These are phyloP conservation scores for Trichoderma brevicompactum DNA, from an alignment of 2,329 filamentous ascomycete genomes.

Conservation along the genomic window DNA sequence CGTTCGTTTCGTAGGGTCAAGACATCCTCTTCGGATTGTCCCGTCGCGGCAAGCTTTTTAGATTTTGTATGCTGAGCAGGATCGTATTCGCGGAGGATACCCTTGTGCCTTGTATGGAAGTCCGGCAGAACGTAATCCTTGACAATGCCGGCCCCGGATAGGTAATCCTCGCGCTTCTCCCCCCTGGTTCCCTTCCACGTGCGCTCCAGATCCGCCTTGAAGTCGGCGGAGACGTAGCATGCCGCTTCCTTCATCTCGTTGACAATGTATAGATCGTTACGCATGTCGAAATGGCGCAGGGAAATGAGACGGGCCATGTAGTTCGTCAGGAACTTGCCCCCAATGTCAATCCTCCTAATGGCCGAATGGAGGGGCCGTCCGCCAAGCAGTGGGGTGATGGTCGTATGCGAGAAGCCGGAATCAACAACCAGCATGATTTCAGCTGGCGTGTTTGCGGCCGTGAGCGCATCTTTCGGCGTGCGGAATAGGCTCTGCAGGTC, in stretches of 20 bases:
- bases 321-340: slow-evolving; percentile 92
- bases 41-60: slow-evolving; percentile 50
- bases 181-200: slow-evolving; percentile 79
- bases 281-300: slow-evolving; percentile 91
- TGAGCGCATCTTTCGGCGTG: slow-evolving; percentile 55
- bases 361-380: slow-evolving; percentile 81
- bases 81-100: slow-evolving; percentile 78
- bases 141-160: slow-evolving; percentile 65
- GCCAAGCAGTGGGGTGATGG: slow-evolving; percentile 81
- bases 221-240: slow-evolving; percentile 81
- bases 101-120: slow-evolving; percentile 63
- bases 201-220: slow-evolving; percentile 75
- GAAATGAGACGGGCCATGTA: slow-evolving; percentile 89
- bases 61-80: slow-evolving; percentile 62
- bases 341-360: slow-evolving; percentile 83
- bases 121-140: slow-evolving; percentile 94
- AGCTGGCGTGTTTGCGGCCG: slow-evolving; percentile 56
- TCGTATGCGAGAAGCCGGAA: slow-evolving; percentile 91
- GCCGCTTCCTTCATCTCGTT: slow-evolving; percentile 94
- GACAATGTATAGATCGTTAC: slow-evolving; percentile 89
- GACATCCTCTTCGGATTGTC: slow-evolving; percentile 68
- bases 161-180: slow-evolving; percentile 56
- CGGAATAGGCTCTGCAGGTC: slow-evolving; percentile 72
- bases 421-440: slow-evolving; percentile 90
- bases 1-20: slow-evolving; percentile 89